Evolutionary conservation across 805 yeast genomes (phyloP).

Genomic region (Kuraishia floccosa): DNA sequence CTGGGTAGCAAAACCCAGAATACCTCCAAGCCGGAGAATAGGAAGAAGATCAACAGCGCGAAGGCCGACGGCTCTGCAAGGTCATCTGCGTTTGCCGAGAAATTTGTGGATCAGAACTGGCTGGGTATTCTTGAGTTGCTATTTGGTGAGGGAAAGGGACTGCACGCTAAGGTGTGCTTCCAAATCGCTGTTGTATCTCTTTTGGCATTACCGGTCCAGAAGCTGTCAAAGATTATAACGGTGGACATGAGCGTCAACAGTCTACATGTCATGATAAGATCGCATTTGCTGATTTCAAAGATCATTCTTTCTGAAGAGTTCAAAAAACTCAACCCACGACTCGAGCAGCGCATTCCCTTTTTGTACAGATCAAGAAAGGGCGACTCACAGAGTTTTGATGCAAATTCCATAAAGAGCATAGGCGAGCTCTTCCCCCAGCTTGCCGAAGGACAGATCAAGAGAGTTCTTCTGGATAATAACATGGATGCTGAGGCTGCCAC

Average conservation of each 20-base stretch:
- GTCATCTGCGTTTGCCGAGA: constrained; percentile 31
- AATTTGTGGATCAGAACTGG: constrained; percentile 47
- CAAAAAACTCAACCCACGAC: constrained; percentile 34
- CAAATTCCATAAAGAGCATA: constrained; percentile 26
- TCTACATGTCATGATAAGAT: constrained; percentile 24
- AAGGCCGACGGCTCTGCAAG: neutral
- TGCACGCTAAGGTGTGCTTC: constrained; percentile 31
- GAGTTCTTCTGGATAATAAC: constrained; percentile 33
- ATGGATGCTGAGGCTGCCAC: constrained; percentile 48
- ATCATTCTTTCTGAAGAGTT: constrained; percentile 38
- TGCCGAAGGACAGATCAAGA: constrained; percentile 30
- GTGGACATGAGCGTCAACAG: constrained; percentile 32
- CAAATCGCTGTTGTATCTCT: constrained; percentile 42
- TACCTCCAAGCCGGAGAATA: neutral
- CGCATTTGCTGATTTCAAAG: constrained; percentile 45
- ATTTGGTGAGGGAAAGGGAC: constrained; percentile 45
- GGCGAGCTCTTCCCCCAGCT: constrained; percentile 63
- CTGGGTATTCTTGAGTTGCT: constrained; percentile 44
- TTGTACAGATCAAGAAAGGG: constrained; percentile 14
- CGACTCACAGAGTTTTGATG: constrained; percentile 9
- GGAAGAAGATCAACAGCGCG: constrained; percentile 1
- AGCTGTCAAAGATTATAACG: constrained; percentile 27
- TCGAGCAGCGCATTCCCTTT: constrained; percentile 39
- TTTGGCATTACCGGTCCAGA: constrained; percentile 31
- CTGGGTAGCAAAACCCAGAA: constrained; percentile 25